Base-by-base conservation (phyloP, 495 filamentous ascomycete genomes). In the Podospora pseudoanserina region DNA sequence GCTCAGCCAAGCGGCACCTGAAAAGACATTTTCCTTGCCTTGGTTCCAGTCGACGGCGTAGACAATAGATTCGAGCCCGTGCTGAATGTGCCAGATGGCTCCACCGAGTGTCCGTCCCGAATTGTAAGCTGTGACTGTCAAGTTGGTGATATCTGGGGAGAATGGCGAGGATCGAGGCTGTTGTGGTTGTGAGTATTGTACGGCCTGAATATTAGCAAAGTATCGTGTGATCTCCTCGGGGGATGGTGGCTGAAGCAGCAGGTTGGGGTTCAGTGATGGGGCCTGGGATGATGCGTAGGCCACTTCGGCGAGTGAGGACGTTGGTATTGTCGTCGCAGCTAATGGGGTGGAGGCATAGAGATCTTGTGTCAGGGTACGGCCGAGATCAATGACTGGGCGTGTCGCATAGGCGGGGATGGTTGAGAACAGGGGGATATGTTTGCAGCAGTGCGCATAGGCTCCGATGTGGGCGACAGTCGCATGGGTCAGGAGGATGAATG, bases 11-110 rank as follows among this genome's bases (percentile, higher is more conserved):
- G 94, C 92, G 53, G 95, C 96, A 67, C 94, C 95, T 2, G 94
- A 87, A 56, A 96, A 86, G 15, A 97, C 92, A 81, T 96, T 96
- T 77, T 99, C 95, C 61, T 92, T 86, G 13, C 88, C 91, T 76
- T 97, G 93, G 73, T 97, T 97, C 95, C 96, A 99, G 73, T 98
- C 94, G 16, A 97, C 90, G 1, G 96, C 94, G 71, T 99, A 97
- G 15, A 98, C 94, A 53, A 99, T 95, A 1, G 93, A 96, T 75
- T 99, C 95, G 76, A 97, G 85, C 1, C 93, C 93, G 82, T 98
- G 93, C 67, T 97, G 95, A 69, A 99, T 93, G 74, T 98, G 94
- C 95, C 95, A 99, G 79, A 99, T 97, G 28, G 95, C 97, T 67
- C 95, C 95, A 72, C 95, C 95, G 0, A 98, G 86, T 0, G 94